phyloP scores from a whole-genome alignment of 192 early-diverging fungal genomes.

The Linnemannia zychae region DNA sequence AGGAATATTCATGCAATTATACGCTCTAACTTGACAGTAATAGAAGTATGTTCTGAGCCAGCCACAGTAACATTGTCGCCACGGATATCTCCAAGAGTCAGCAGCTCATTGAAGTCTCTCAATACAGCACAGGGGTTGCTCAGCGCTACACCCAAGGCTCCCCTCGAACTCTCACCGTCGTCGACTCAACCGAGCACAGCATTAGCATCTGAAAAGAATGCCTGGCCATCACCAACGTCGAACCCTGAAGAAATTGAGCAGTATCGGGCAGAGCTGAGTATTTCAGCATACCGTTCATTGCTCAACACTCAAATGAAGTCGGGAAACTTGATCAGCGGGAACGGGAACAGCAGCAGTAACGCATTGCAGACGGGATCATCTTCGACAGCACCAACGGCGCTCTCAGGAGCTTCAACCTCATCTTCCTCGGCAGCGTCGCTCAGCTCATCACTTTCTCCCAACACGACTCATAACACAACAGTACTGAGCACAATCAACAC shows the following conservation, averaged over 20 bases:
- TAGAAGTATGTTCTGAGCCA: not conserved
- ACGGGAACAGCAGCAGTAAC: constrained; percentile 1
- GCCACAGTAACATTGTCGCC: constrained; percentile 12
- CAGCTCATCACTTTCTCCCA: constrained; percentile 6
- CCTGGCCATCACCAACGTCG: constrained; percentile 30
- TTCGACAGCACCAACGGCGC: constrained; percentile 8
- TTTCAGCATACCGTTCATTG: constrained; percentile 50
- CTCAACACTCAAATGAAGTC: constrained; percentile 47
- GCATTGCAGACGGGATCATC: constrained; percentile 13
- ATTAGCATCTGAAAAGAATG: constrained; percentile 26
- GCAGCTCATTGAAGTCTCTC: not conserved
- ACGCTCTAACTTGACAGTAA: not conserved
- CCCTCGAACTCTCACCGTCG: constrained; percentile 28
- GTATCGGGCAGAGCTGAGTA: constrained; percentile 45
- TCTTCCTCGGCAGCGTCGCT: constrained; percentile 9
- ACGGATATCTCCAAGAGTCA: constrained; percentile 10
- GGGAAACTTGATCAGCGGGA: constrained; percentile 7
- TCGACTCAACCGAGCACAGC: constrained; percentile 41
- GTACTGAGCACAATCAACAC: not conserved
- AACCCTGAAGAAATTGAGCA: constrained; percentile 53
- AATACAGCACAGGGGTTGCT: not conserved
- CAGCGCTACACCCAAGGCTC: constrained; percentile 20
- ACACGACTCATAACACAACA: not conserved
- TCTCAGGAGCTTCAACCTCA: not conserved
- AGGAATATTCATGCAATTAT: not conserved